A percentile compares a stretch with the other conserved stretches of the same genome.
Evolutionary conservation across 1,139 yeast genomes (phyloP).

Genomic region (Casaregolazyma lundiana): DNA sequence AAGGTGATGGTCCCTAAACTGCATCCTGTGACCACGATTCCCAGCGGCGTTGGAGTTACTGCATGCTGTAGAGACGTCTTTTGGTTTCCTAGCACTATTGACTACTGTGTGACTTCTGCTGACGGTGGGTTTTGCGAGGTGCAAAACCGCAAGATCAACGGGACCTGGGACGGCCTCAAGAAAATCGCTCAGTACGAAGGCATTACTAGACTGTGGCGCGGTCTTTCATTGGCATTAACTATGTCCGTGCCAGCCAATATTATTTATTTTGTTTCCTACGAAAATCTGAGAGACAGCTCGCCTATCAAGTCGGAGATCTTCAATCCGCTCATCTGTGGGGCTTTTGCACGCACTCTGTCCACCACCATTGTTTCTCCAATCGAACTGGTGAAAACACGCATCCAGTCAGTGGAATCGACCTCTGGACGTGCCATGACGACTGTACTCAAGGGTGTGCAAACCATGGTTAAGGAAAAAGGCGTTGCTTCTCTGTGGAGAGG

Average conservation of each 20-base stretch:
- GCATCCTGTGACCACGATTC: conserved; percentile 25
- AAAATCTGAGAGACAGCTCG: conserved; percentile 69
- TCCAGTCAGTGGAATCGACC: conserved; percentile 59
- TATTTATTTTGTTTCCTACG: conserved; percentile 92
- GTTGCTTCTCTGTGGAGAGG: conserved; percentile 72
- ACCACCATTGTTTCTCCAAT: conserved; percentile 85
- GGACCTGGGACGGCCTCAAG: conserved; percentile 70
- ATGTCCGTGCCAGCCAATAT: conserved; percentile 95
- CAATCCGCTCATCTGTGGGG: conserved; percentile 84
- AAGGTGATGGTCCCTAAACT: conserved; percentile 12
- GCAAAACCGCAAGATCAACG: conserved; percentile 36
- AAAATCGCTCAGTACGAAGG: conserved; percentile 74
- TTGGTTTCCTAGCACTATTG: conserved; percentile 37
- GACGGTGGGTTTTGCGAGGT: conserved; percentile 35
- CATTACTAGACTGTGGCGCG: conserved; percentile 75
- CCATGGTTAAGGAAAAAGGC: conserved; percentile 57
- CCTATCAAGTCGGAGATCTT: conserved; percentile 49
- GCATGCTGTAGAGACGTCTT: conserved; percentile 40
- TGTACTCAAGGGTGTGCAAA: conserved; percentile 49
- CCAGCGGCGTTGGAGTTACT: conserved; percentile 31
- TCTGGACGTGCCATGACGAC: conserved; percentile 34
- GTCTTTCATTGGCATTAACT: conserved; percentile 70
- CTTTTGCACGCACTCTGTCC: conserved; percentile 74
- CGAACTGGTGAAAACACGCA: conserved; percentile 79
- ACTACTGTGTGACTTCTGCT: conserved; percentile 37